phyloP scores from a whole-genome alignment of 257 asterid genomes.

The Henckelia pumila region DNA sequence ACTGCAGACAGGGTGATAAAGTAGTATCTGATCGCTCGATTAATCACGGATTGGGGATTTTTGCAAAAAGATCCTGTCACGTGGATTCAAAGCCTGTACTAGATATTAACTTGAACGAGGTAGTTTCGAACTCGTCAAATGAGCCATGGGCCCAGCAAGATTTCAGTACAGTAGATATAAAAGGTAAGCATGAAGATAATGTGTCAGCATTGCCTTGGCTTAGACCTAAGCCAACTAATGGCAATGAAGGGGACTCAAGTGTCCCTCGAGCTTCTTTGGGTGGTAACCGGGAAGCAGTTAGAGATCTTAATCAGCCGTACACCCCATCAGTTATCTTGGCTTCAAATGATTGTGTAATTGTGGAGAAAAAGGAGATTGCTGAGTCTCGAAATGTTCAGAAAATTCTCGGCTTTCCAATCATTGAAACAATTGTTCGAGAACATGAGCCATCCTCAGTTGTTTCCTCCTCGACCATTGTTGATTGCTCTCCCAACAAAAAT shows the following conservation, averaged over 20 bases:
- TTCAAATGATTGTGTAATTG: conserved; percentile 31
- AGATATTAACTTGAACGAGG: conserved; percentile 71
- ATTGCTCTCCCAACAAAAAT: conserved; percentile 30
- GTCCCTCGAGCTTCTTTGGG: conserved; percentile 34
- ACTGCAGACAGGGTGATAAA: conserved; percentile 34
- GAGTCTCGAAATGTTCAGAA: conserved; percentile 42
- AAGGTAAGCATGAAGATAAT: conserved; percentile 36
- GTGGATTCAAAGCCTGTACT: conserved; percentile 40
- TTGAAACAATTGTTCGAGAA: conserved; percentile 35
- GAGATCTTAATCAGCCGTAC: conserved; percentile 52
- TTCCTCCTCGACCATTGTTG: conserved; percentile 34
- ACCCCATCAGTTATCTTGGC: conserved; percentile 26
- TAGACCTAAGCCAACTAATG: conserved; percentile 41
- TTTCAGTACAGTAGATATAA: conserved; percentile 38
- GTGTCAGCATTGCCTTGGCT: conserved; percentile 69
- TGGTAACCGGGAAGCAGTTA: conserved; percentile 32
- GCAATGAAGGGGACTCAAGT: conserved; percentile 24
- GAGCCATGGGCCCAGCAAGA: conserved; percentile 42
- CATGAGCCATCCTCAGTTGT: conserved; percentile 35
- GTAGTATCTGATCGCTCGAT: conserved; percentile 30
- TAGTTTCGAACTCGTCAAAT: conserved; percentile 36
- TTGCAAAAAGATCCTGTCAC: conserved; percentile 29
- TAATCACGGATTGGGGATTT: conserved; percentile 38
- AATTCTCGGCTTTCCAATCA: conserved; percentile 78
- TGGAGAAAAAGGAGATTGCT: conserved; percentile 30